These are phyloP conservation scores for Areca catechu DNA, from an alignment of 176 grass and related monocot species.

Conservation along the genomic window DNA sequence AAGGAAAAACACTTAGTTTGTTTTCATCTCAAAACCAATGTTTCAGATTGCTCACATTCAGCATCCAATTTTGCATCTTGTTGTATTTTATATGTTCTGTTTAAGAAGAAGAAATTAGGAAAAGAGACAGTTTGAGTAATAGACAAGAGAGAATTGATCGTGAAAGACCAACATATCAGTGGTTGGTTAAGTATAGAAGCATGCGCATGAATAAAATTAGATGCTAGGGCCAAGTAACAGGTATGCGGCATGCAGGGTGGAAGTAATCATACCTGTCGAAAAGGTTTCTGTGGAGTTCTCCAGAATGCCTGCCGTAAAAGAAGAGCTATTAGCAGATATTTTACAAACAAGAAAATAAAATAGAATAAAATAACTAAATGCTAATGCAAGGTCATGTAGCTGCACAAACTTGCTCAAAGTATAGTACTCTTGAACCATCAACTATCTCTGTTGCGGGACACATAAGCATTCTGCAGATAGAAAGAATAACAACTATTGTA, in stretches of 20 bases:
- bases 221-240: too few relatives aligned
- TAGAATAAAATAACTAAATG: neutral
- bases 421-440: slow-evolving; percentile 90
- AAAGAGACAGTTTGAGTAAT: too few relatives aligned
- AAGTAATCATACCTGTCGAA: slow-evolving; percentile 86
- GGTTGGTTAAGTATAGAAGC: too few relatives aligned
- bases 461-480: slow-evolving; percentile 50
- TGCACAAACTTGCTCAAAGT: slow-evolving; percentile 74
- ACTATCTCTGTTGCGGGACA: slow-evolving; percentile 97
- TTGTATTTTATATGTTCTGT: too few relatives aligned
- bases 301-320: slow-evolving; percentile 73
- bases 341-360: slow-evolving; percentile 2
- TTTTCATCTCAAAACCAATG: too few relatives aligned
- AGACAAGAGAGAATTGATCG: too few relatives aligned
- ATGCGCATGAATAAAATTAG: too few relatives aligned
- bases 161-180: too few relatives aligned
- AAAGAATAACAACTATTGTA: slow-evolving; percentile 2
- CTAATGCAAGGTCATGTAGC: neutral
- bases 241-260: slow-evolving; percentile 4
- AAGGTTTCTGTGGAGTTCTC: slow-evolving; percentile 96
- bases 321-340: slow-evolving; percentile 13
- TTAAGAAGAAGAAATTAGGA: too few relatives aligned
- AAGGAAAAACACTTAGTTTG: too few relatives aligned
- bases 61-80: too few relatives aligned
- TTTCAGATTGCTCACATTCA: too few relatives aligned